A percentile compares a stretch with the other conserved stretches of the same genome.
Evolutionary conservation across 2,329 filamentous ascomycete species (phyloP).

Genomic region (Penicillium sp.): DNA sequence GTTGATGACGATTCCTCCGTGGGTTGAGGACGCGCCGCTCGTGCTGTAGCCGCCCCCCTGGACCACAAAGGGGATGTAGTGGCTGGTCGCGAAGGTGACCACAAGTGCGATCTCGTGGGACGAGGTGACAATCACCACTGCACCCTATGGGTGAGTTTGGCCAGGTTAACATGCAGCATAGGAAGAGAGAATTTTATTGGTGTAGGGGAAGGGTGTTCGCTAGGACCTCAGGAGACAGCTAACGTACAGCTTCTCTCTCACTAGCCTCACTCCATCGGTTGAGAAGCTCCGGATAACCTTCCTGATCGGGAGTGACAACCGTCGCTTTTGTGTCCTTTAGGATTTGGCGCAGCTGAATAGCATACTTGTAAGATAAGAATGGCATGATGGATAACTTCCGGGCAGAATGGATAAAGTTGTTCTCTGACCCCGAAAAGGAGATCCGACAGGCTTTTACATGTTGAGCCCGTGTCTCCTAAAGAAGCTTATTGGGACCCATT

Average conservation of each 20-base stretch:
- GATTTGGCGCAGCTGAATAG: constrained; percentile 1
- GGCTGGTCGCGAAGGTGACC: constrained; percentile 1
- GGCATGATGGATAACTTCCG: not conserved
- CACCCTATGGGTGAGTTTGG: not conserved
- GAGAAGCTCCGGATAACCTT: constrained; percentile 3
- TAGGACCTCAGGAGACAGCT: too few species aligned
- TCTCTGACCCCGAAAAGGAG: too few species aligned
- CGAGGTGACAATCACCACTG: constrained; percentile 8
- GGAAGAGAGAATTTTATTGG: not conserved
- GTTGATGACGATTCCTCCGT: constrained; percentile 14
- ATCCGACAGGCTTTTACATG: too few species aligned
- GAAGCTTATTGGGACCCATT: too few species aligned
- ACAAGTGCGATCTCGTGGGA: constrained; percentile 1
- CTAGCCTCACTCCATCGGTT: constrained; percentile 1
- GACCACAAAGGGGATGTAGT: constrained; percentile 4
- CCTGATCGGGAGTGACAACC: not conserved
- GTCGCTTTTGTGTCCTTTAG: not conserved
- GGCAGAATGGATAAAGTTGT: too few species aligned
- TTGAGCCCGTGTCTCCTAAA: too few species aligned
- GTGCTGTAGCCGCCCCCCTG: constrained; percentile 7
- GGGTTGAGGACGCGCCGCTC: constrained; percentile 8
- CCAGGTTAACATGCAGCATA: not conserved
- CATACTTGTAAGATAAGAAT: not conserved
- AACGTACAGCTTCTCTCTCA: constrained; percentile 1
- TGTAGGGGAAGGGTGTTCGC: too few species aligned